Base-by-base conservation (phyloP, 345 rosid genomes). In the Populus deltoides region DNA sequence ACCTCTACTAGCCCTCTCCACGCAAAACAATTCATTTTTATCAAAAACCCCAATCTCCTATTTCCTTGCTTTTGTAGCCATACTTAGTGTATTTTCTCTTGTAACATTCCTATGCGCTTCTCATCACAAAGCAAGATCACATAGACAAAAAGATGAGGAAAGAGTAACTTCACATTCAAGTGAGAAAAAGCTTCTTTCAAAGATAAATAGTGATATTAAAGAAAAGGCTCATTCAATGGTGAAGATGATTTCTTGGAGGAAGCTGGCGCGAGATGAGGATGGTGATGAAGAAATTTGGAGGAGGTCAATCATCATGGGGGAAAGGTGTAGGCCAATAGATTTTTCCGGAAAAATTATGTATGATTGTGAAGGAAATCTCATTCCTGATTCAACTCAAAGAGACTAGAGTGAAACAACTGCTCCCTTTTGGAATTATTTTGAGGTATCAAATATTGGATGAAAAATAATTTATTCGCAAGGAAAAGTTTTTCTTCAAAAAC, bases 241-340 rank as follows among this genome's bases (percentile, higher is more conserved):
- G 82, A 90, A 89, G 87, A 79, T 86, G 89, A 67, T 86, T 45
- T 88, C 92, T 0, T 83, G 93, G 92, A 88, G 61, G 76, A 90
- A 83, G 72, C 59, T 72, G 69, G 75, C 73, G 53, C 77, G 27
- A 7, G 77, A 69, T 8, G 80, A 59, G 38, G 33, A 24, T 41
- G 74, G 66, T 1, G 76, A 41, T 1, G 85, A 83, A 18, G 88
- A 73, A 1, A 17, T 90, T 45, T 90, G 93, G 93, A 88, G 86
- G 73, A 90, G 77, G 86, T 74, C 75, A 0, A 86, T 90, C 83
- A 87, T 86, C 7, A 82, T 47, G 85, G 93, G 93, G 8, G 93
- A 85, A 73, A 75, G 81, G 68, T 90, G 93, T 66, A 88, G 89
- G 18, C 92, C 89, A 0, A 38, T 83, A 27, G 81, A 87, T 29